These are phyloP conservation scores for Theobroma grandiflorum DNA, from an alignment of 441 rosid species.

Conservation along the genomic window DNA sequence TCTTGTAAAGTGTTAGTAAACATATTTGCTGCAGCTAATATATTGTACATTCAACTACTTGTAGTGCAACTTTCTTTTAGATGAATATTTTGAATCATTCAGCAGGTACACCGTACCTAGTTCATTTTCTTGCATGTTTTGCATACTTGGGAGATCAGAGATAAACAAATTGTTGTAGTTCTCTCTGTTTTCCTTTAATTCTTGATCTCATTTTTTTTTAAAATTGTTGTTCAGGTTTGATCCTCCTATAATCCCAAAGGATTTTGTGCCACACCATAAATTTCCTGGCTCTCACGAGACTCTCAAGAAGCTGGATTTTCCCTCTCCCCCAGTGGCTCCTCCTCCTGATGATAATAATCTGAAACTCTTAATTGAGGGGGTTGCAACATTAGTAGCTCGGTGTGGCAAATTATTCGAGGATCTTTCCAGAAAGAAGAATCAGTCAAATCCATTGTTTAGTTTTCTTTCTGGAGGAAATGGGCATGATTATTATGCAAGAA, in stretches of 20 bases:
- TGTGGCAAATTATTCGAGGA: slow-evolving; percentile 95
- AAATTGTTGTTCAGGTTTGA: slow-evolving; percentile 63
- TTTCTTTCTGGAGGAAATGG: slow-evolving; percentile 91
- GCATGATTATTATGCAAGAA: slow-evolving; percentile 78
- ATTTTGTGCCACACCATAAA: slow-evolving; percentile 78
- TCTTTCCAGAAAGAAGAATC: slow-evolving; percentile 92
- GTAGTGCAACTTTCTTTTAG: background rate
- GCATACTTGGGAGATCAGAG: background rate
- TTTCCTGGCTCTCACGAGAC: slow-evolving; percentile 69
- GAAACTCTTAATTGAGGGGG: slow-evolving; percentile 86
- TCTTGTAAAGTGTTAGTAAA: background rate
- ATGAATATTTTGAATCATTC: background rate
- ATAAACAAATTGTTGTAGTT: background rate
- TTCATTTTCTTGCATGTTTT: slow-evolving; percentile 18
- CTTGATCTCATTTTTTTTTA: slow-evolving; percentile 19
- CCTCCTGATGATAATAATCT: slow-evolving; percentile 78
- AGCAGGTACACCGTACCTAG: background rate
- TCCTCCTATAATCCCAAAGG: slow-evolving; percentile 82
- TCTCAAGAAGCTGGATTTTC: slow-evolving; percentile 48
- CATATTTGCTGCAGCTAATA: background rate
- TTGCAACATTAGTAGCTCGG: slow-evolving; percentile 90
- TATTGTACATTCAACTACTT: slow-evolving; percentile 2
- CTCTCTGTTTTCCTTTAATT: slow-evolving; percentile 1
- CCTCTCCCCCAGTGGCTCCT: slow-evolving; percentile 74
- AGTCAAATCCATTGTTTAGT: slow-evolving; percentile 82